Conservation (phyloP, 1,139 yeast species). For the Meyerozyma guilliermondii region DNA sequence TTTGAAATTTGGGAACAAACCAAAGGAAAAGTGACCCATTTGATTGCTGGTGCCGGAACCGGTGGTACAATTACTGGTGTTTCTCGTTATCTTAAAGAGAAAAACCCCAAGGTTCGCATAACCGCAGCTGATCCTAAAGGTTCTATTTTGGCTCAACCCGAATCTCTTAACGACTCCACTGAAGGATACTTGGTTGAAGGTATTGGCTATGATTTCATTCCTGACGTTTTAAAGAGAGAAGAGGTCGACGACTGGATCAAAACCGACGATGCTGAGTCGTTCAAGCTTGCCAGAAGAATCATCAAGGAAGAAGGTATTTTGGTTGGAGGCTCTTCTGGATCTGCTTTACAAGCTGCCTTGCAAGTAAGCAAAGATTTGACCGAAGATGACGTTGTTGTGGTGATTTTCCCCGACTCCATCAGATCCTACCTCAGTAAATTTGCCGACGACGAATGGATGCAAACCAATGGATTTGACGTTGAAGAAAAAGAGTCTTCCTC, state of each 20-base stretch:
- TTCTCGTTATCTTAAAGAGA: constrained; percentile 69
- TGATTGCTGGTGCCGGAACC: constrained; percentile 91
- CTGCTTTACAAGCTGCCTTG: constrained; percentile 78
- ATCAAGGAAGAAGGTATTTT: constrained; percentile 83
- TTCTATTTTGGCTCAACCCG: constrained; percentile 80
- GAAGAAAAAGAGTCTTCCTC: constrained; percentile 44
- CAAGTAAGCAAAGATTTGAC: constrained; percentile 65
- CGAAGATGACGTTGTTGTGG: constrained; percentile 73
- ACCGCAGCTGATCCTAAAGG: constrained; percentile 88
- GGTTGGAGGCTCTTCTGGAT: constrained; percentile 87
- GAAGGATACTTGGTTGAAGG: constrained; percentile 82
- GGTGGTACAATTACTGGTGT: constrained; percentile 84
- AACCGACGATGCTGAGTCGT: constrained; percentile 80
- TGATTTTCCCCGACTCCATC: constrained; percentile 81
- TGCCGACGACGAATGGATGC: constrained; percentile 92
- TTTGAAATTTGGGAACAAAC: constrained; percentile 84
- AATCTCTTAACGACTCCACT: constrained; percentile 55
- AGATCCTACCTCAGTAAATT: constrained; percentile 85
- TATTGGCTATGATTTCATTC: constrained; percentile 86
- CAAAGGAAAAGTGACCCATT: constrained; percentile 63
- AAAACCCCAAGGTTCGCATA: constrained; percentile 56
- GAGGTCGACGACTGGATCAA: constrained; percentile 78
- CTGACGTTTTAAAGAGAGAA: constrained; percentile 69
- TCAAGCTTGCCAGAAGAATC: constrained; percentile 75
- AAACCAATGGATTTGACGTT: constrained; percentile 62